Conservation (phyloP, 805 yeast species). For the Wickerhamiella brachini region DNA sequence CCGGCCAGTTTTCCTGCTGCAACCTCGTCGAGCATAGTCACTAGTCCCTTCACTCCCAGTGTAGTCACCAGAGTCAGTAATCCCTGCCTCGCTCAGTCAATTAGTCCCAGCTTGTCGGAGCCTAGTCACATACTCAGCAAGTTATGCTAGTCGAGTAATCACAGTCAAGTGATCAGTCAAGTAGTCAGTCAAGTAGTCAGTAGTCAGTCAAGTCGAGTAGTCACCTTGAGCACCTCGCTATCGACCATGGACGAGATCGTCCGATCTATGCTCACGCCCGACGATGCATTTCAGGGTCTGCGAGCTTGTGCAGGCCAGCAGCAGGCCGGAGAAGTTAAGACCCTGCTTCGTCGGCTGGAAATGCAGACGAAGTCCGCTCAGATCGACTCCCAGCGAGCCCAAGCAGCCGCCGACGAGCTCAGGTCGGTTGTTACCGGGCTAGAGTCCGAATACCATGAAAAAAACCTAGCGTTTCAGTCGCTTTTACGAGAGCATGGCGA, state of each 20-base stretch:
- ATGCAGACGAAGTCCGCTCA: conserved; percentile 4
- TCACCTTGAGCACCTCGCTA: too few species aligned
- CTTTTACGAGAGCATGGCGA: conserved; percentile 11
- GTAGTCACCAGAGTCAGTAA: too few species aligned
- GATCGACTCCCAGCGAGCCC: not conserved
- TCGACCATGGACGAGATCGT: not conserved
- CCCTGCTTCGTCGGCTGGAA: conserved; percentile 4
- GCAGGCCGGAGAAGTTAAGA: conserved; percentile 1
- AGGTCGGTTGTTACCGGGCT: not conserved
- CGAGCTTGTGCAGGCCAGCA: not conserved
- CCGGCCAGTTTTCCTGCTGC: not conserved
- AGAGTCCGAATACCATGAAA: conserved; percentile 3
- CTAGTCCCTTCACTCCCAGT: too few species aligned
- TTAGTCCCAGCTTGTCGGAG: too few species aligned
- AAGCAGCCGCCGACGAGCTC: not conserved
- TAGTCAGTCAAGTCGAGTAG: too few species aligned
- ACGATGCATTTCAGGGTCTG: not conserved
- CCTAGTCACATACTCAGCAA: too few species aligned
- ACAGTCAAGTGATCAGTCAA: too few species aligned
- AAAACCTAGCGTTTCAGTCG: conserved; percentile 12
- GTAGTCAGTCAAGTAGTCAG: too few species aligned
- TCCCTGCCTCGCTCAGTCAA: too few species aligned
- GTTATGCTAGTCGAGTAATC: too few species aligned
- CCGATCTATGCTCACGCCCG: not conserved
- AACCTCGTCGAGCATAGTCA: not conserved